Conservation (phyloP, 2,329 filamentous ascomycete genomes). For the Blastomyces silverae region DNA sequence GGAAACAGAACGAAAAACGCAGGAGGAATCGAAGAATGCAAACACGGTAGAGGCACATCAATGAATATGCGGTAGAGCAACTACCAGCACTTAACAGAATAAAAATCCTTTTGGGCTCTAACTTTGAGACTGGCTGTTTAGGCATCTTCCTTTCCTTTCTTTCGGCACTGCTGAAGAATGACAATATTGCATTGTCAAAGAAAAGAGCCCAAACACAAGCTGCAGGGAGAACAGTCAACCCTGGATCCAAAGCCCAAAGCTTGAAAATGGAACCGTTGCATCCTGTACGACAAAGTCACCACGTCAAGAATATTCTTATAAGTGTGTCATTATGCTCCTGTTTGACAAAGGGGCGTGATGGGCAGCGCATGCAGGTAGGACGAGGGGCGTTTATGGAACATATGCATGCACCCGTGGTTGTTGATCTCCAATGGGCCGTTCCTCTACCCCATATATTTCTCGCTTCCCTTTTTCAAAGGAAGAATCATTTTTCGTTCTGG, state of each 20-base stretch:
- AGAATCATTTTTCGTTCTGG: background rate
- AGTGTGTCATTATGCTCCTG: background rate
- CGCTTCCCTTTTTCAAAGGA: background rate
- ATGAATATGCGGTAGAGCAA: background rate
- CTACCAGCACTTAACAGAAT: background rate
- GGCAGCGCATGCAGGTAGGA: background rate
- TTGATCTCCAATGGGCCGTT: background rate
- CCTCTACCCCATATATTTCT: background rate
- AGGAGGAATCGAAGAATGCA: background rate
- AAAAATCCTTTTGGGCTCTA: background rate
- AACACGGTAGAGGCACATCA: background rate
- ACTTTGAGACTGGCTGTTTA: background rate
- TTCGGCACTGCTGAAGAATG: background rate
- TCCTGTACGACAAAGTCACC: background rate
- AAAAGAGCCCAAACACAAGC: background rate
- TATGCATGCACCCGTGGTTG: constrained; percentile 6
- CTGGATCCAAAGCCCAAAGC: background rate
- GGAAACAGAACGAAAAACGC: background rate
- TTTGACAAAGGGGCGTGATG: background rate
- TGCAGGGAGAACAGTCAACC: background rate
- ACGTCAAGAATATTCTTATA: background rate
- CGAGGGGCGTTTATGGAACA: background rate
- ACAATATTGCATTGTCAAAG: background rate
- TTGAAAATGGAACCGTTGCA: constrained; percentile 8
- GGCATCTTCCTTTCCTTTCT: background rate